Conservation (phyloP, 805 yeast species). For the Lachancea sp. region DNA sequence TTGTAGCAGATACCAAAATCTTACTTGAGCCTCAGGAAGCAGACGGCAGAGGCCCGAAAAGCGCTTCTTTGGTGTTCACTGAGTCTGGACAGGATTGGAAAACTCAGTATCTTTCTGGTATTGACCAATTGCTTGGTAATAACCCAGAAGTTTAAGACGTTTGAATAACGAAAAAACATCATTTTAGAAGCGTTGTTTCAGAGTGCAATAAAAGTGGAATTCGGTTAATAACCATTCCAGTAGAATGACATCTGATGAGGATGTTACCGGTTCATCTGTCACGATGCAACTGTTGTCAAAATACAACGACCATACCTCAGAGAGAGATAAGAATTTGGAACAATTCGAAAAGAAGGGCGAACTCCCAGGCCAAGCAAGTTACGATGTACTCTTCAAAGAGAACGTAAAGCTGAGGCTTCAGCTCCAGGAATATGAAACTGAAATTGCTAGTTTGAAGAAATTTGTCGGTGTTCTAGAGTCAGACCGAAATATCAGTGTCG, state of each 20-base stretch:
- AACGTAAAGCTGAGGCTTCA: conserved; percentile 26
- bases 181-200: not conserved
- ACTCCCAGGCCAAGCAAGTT: conserved; percentile 12
- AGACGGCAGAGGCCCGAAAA: no score
- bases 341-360: conserved; percentile 22
- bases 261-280: not conserved
- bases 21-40: no score
- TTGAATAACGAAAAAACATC: not conserved
- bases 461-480: conserved; percentile 14
- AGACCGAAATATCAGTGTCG: conserved; percentile 9
- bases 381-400: conserved; percentile 30
- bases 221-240: not conserved
- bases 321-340: conserved; percentile 26
- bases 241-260: not conserved
- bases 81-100: no score
- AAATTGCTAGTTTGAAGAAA: conserved; percentile 18
- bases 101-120: no score
- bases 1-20: no score
- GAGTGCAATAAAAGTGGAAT: not conserved
- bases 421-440: conserved; percentile 23
- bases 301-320: conserved; percentile 26
- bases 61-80: no score
- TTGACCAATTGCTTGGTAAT: no score
- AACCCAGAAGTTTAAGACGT: no score
- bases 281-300: conserved; percentile 27